These are phyloP conservation scores for Nicotiana paniculata DNA, from an alignment of 257 asterid species.

Conservation along the genomic window DNA sequence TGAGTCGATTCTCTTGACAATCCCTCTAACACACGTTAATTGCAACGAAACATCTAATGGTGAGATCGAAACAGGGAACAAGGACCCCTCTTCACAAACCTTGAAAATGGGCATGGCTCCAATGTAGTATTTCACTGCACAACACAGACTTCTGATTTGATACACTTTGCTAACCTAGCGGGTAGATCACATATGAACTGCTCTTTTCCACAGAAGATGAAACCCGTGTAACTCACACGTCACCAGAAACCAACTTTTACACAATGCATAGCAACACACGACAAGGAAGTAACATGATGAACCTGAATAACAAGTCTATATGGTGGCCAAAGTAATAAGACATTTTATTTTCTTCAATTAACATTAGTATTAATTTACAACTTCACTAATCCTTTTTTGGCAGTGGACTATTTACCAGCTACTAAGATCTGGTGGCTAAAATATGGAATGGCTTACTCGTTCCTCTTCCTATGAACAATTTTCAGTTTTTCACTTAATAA, in stretches of 20 bases:
- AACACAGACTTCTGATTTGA: slow-evolving; percentile 88
- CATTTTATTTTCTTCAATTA: too few species aligned
- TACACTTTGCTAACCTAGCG: slow-evolving; percentile 79
- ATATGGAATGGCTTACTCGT: not conserved
- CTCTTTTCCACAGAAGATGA: slow-evolving; percentile 44
- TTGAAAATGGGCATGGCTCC: slow-evolving; percentile 97
- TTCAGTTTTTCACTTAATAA: not conserved
- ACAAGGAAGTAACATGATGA: not conserved
- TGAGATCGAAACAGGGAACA: not conserved
- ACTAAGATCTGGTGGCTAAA: not conserved
- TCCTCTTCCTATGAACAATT: not conserved
- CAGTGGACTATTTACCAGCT: not conserved
- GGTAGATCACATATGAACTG: slow-evolving; percentile 99
- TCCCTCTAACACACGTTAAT: too few species aligned
- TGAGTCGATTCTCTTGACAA: too few species aligned
- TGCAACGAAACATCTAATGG: not conserved
- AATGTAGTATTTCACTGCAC: slow-evolving; percentile 89
- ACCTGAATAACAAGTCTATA: too few species aligned
- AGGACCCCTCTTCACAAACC: slow-evolving; percentile 34
- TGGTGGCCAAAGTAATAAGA: too few species aligned
- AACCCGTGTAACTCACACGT: slow-evolving; percentile 32
- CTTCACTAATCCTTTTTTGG: not conserved
- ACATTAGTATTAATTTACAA: not conserved
- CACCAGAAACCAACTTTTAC: slow-evolving; percentile 13
- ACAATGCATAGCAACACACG: not conserved